Evolutionary conservation across 345 rosid species (phyloP).

Genomic region (Ceriops tagal): DNA sequence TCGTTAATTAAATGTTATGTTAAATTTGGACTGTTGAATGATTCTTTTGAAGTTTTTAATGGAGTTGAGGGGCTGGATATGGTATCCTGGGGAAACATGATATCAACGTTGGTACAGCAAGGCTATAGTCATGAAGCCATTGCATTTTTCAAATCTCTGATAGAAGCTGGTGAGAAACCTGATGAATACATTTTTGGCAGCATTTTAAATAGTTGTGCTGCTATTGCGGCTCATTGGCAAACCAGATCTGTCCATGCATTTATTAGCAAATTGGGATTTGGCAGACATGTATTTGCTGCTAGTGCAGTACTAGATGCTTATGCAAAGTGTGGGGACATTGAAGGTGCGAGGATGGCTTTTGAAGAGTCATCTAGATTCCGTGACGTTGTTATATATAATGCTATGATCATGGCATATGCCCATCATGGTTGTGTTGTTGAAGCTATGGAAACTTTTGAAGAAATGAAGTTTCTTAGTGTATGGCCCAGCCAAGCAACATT

Average conservation of each 20-base stretch:
- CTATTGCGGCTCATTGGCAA: constrained; percentile 15
- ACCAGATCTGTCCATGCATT: constrained; percentile 35
- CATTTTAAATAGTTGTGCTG: constrained; percentile 31
- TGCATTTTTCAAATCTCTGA: constrained; percentile 14
- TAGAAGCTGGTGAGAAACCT: constrained; percentile 25
- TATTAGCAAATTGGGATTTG: constrained; percentile 28
- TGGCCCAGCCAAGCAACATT: constrained; percentile 38
- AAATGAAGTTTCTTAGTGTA: constrained; percentile 30
- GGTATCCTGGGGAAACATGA: constrained; percentile 30
- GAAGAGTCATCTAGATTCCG: constrained; percentile 18
- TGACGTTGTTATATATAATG: constrained; percentile 35
- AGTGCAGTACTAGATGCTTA: constrained; percentile 46
- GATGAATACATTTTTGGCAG: constrained; percentile 41
- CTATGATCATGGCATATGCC: constrained; percentile 44
- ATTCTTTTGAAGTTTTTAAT: constrained; percentile 27
- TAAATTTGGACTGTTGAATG: constrained; percentile 19
- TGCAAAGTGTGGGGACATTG: constrained; percentile 41
- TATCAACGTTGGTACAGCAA: constrained; percentile 30
- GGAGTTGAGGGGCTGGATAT: constrained; percentile 26
- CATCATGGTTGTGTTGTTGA: constrained; percentile 33
- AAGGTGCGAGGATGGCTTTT: constrained; percentile 31
- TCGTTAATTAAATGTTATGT: constrained; percentile 30
- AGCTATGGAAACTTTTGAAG: constrained; percentile 34
- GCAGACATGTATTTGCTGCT: constrained; percentile 19
- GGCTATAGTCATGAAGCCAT: constrained; percentile 30